phyloP scores from a whole-genome alignment of 352 stramenopile genomes.

The Phytophthora idaei region DNA sequence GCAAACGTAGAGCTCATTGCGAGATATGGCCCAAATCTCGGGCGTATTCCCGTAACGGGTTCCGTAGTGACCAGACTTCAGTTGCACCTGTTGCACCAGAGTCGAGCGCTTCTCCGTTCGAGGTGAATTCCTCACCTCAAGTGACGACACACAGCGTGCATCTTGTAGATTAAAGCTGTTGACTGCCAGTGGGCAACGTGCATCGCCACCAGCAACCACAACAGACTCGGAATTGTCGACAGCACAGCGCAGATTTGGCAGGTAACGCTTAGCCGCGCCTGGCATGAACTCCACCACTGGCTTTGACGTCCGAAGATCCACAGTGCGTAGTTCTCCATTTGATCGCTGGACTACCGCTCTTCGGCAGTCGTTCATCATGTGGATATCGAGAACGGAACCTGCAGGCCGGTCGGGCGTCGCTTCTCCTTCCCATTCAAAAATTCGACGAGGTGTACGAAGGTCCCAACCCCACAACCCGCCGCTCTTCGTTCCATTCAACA shows the following conservation, averaged over 20 bases:
- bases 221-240: conserved; percentile 41
- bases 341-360: conserved; percentile 52
- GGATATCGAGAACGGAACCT: conserved; percentile 41
- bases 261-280: conserved; percentile 35
- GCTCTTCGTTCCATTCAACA: conserved; percentile 57
- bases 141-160: conserved; percentile 26
- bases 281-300: conserved; percentile 41
- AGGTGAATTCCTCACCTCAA: conserved; percentile 20
- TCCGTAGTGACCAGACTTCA: conserved; percentile 16
- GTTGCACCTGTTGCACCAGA: conserved; percentile 47
- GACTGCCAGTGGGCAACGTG: conserved; percentile 22
- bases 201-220: conserved; percentile 41
- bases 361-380: conserved; percentile 47
- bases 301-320: conserved; percentile 54
- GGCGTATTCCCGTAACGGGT: conserved; percentile 23
- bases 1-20: conserved; percentile 45
- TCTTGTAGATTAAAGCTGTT: conserved; percentile 39
- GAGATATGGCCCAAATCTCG: conserved; percentile 51
- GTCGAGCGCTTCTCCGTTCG: conserved; percentile 14
- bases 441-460: conserved; percentile 35
- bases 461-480: conserved; percentile 62
- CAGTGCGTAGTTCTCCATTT: conserved; percentile 44
- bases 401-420: not conserved
- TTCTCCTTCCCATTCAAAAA: conserved; percentile 30
- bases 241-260: conserved; percentile 43